Conservation (phyloP, 371 early-diverging fungal species). For the Mortierella sp. region DNA sequence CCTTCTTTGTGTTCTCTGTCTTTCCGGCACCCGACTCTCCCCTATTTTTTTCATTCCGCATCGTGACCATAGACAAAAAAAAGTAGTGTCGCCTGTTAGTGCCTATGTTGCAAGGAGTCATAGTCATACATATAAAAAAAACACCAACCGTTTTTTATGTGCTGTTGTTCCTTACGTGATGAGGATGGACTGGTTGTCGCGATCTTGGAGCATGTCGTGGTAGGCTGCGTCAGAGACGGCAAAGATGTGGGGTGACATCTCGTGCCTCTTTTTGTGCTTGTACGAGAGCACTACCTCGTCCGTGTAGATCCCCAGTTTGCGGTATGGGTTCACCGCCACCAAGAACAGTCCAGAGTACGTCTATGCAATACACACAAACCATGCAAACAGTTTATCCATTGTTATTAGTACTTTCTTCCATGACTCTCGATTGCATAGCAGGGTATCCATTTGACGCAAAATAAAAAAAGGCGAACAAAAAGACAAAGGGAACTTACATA, state of each 20-base stretch:
- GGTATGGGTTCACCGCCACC: constrained; percentile 99
- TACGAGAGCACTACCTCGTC: constrained; percentile 86
- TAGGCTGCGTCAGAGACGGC: constrained; percentile 97
- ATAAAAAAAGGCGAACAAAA: neutral
- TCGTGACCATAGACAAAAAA: neutral
- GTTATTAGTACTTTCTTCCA: neutral
- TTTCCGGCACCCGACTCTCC: constrained; percentile 99
- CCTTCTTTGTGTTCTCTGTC: constrained; percentile 99
- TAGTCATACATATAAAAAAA: neutral
- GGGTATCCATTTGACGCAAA: neutral
- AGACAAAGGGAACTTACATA: constrained; percentile 79
- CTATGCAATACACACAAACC: constrained; percentile 60
- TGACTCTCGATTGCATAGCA: neutral
- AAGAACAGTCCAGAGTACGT: constrained; percentile 99
- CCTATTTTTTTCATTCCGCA: constrained; percentile 56
- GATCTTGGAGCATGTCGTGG: constrained; percentile 93
- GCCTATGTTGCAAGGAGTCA: constrained; percentile 8
- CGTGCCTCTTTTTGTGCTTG: constrained; percentile 88
- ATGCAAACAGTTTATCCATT: neutral
- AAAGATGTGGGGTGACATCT: constrained; percentile 97
- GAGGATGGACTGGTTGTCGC: constrained; percentile 98
- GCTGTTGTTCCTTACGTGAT: constrained; percentile 85
- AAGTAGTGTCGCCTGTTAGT: neutral
- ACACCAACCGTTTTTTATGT: no score
- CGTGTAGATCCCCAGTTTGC: constrained; percentile 92